These are phyloP conservation scores for Albophoma yamanashiensis DNA, from an alignment of 2,329 filamentous ascomycete species.

Conservation along the genomic window DNA sequence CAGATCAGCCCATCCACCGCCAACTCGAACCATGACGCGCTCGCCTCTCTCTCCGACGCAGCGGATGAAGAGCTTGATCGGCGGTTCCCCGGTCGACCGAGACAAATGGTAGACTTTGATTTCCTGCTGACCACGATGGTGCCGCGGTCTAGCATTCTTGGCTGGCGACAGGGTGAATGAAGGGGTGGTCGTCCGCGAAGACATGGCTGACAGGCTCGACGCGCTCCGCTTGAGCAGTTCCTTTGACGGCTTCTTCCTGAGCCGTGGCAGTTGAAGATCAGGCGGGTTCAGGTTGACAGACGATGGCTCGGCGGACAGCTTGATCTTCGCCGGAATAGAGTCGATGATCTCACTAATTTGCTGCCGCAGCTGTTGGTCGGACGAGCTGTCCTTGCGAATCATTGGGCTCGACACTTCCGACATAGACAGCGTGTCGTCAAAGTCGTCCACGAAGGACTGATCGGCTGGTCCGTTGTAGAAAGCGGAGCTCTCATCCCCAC, in stretches of 20 bases:
- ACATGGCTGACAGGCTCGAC: slow-evolving; percentile 42
- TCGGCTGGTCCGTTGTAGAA: slow-evolving; percentile 30
- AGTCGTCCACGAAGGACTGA: slow-evolving; percentile 34
- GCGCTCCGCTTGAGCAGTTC: slow-evolving; percentile 35
- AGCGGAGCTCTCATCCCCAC: slow-evolving; percentile 25
- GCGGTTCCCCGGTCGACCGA: slow-evolving; percentile 69
- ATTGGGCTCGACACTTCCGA: slow-evolving; percentile 16
- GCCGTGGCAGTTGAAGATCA: slow-evolving; percentile 39
- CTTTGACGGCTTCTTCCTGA: slow-evolving; percentile 30
- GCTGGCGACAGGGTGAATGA: slow-evolving; percentile 61
- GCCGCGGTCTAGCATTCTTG: slow-evolving; percentile 37
- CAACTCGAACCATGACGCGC: slow-evolving; percentile 94
- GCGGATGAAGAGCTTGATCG: slow-evolving; percentile 90
- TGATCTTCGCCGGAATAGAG: slow-evolving; percentile 70
- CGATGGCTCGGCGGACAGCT: slow-evolving; percentile 48
- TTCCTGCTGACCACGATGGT: slow-evolving; percentile 50
- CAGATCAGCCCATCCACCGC: slow-evolving; percentile 95
- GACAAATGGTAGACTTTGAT: slow-evolving; percentile 91
- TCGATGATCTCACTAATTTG: slow-evolving; percentile 73
- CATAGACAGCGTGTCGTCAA: slow-evolving; percentile 28
- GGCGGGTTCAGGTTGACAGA: slow-evolving; percentile 46
- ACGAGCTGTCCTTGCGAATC: slow-evolving; percentile 22
- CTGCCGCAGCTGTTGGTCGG: slow-evolving; percentile 62
- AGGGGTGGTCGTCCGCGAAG: slow-evolving; percentile 49
- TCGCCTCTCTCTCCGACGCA: slow-evolving; percentile 84